Evolutionary conservation across 805 yeast genomes (phyloP).

Genomic region (Yarrowia bubula): DNA sequence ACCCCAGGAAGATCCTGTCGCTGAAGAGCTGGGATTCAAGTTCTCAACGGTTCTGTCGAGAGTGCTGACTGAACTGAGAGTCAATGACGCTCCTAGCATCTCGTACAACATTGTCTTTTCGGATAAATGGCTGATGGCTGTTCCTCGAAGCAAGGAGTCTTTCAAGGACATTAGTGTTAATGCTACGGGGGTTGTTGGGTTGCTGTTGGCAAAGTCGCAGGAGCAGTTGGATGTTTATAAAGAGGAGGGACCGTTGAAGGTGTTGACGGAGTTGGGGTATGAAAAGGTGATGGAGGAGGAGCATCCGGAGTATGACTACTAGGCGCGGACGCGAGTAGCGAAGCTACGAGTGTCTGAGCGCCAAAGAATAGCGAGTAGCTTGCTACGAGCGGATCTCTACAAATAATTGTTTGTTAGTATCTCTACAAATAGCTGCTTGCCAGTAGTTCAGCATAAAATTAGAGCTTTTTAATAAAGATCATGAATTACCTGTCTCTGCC

Average conservation of each 20-base stretch:
- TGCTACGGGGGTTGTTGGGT: slow-evolving; percentile 76
- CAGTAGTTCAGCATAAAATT: no score
- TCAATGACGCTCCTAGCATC: slow-evolving; percentile 36
- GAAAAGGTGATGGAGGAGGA: slow-evolving; percentile 40
- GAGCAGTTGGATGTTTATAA: slow-evolving; percentile 48
- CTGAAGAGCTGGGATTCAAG: slow-evolving; percentile 63
- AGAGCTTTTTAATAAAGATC: no score
- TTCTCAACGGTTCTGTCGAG: slow-evolving; percentile 74
- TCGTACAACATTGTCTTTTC: slow-evolving; percentile 84
- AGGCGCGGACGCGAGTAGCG: not conserved
- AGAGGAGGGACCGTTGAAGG: slow-evolving; percentile 46
- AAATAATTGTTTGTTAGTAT: no score
- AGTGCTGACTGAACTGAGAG: slow-evolving; percentile 60
- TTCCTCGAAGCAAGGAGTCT: slow-evolving; percentile 64
- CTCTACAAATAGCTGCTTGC: no score
- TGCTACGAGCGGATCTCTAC: no score
- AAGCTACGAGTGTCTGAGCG: no score
- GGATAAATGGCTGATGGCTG: slow-evolving; percentile 74
- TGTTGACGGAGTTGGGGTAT: slow-evolving; percentile 67
- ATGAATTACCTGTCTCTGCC: no score
- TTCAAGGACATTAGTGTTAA: slow-evolving; percentile 58
- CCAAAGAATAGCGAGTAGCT: no score
- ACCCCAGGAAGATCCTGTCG: slow-evolving; percentile 41
- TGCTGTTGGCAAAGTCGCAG: slow-evolving; percentile 69
- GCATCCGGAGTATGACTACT: slow-evolving; percentile 31